Conservation (phyloP, 225 moss, liverwort and hornwort genomes). For the Pseudoscleropodium purum region DNA sequence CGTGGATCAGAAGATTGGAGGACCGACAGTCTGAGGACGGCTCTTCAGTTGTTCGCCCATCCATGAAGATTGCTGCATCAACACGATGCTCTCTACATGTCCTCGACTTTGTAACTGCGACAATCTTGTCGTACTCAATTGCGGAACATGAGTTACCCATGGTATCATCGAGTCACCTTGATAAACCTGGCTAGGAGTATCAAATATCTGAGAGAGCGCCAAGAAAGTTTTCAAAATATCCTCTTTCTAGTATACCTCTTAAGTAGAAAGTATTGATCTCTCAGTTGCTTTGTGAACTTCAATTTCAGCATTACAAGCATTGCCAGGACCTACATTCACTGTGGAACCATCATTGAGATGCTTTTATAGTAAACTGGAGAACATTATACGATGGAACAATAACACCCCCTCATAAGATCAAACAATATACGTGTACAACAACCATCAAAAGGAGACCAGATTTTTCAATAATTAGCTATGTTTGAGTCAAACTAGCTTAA, state of each 20-base stretch:
- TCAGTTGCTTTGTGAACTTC: neutral
- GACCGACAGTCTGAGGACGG: neutral
- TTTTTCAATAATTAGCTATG: neutral
- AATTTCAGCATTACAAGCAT: neutral
- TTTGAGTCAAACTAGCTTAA: neutral
- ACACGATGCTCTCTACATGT: neutral
- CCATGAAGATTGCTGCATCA: neutral
- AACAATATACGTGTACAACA: neutral
- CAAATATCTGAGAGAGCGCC: neutral
- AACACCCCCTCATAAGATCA: neutral
- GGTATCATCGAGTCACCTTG: neutral
- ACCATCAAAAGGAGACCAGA: neutral
- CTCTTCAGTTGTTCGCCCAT: neutral
- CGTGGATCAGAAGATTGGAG: neutral
- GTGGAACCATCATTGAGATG: neutral
- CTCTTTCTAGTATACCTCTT: neutral
- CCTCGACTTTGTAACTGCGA: neutral
- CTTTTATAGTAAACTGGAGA: neutral
- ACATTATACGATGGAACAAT: neutral
- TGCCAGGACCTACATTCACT: neutral
- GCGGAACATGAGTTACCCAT: constrained; percentile 24
- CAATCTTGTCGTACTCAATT: neutral
- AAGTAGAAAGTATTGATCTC: neutral
- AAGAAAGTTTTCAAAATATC: neutral
- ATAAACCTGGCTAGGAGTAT: neutral